Evolutionary conservation across 352 stramenopile genomes (phyloP).

Genomic region (Thraustotheca clavata): DNA sequence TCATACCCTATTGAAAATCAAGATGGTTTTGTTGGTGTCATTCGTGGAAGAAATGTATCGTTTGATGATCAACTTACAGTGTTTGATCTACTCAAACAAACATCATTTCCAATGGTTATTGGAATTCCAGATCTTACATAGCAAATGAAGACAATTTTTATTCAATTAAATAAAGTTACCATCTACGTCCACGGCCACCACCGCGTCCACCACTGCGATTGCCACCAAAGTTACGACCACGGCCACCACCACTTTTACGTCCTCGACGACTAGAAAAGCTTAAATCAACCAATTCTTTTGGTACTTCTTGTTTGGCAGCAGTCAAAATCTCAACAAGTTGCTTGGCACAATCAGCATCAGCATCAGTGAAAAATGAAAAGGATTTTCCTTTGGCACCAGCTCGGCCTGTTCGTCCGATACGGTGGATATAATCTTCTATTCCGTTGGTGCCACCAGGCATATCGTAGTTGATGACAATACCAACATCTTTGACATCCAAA

Average conservation of each 20-base stretch:
- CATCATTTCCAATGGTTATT: not conserved
- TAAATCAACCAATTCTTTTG: not conserved
- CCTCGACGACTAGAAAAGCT: not conserved
- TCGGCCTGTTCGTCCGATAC: constrained; percentile 90
- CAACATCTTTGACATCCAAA: constrained; percentile 94
- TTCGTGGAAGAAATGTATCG: not conserved
- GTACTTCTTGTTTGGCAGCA: constrained; percentile 6
- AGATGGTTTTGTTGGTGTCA: not conserved
- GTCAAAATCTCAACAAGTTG: constrained; percentile 46
- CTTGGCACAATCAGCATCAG: constrained; percentile 96
- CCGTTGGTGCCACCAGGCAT: constrained; percentile 87
- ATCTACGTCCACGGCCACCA: constrained; percentile 10
- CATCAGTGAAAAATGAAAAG: constrained; percentile 98
- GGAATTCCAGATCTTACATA: constrained; percentile 11
- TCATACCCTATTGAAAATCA: not conserved
- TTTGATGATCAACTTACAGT: not conserved
- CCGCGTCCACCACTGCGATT: not conserved
- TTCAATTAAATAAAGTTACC: not conserved
- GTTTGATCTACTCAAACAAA: not conserved
- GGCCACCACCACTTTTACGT: not conserved
- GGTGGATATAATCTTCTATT: constrained; percentile 93
- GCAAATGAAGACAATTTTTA: not conserved
- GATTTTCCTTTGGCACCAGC: constrained; percentile 87
- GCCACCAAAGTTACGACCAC: not conserved
- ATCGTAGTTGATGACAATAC: constrained; percentile 87